Conservation (phyloP, 1,284 basidiomycete species). For the Malassezia caprae region DNA sequence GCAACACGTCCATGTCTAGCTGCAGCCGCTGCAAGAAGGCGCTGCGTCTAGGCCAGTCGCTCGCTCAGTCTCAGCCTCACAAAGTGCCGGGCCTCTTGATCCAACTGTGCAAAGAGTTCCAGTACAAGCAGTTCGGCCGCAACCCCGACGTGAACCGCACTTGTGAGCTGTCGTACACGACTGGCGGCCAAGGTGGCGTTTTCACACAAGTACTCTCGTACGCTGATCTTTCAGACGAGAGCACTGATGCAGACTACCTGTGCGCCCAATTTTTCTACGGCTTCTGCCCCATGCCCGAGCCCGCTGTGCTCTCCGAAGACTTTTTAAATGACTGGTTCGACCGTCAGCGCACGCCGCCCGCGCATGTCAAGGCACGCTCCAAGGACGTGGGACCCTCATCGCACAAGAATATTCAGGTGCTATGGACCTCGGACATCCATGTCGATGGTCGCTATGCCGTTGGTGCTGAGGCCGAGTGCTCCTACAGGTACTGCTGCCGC, state of each 20-base stretch:
- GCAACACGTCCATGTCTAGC: constrained; percentile 47
- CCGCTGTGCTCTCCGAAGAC: constrained; percentile 20
- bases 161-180: constrained; percentile 29
- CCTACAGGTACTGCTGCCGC: constrained; percentile 62
- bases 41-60: constrained; percentile 59
- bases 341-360: constrained; percentile 12
- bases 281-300: constrained; percentile 21
- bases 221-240: constrained; percentile 27
- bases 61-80: constrained; percentile 58
- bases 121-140: constrained; percentile 55
- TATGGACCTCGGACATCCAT: constrained; percentile 69
- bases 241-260: constrained; percentile 36
- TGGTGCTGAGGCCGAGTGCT: constrained; percentile 65
- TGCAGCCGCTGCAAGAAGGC: constrained; percentile 60
- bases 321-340: constrained; percentile 38
- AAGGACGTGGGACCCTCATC: not conserved
- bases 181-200: constrained; percentile 23
- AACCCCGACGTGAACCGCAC: constrained; percentile 38
- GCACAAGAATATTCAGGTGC: constrained; percentile 57
- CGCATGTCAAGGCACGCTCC: not conserved
- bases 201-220: constrained; percentile 38
- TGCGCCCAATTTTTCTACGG: constrained; percentile 31
- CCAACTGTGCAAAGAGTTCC: constrained; percentile 57
- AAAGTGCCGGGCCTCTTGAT: constrained; percentile 57
- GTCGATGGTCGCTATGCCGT: constrained; percentile 68